These are phyloP conservation scores for Cyberlindnera euphorbiae DNA, from an alignment of 805 yeast genomes.

Conservation along the genomic window DNA sequence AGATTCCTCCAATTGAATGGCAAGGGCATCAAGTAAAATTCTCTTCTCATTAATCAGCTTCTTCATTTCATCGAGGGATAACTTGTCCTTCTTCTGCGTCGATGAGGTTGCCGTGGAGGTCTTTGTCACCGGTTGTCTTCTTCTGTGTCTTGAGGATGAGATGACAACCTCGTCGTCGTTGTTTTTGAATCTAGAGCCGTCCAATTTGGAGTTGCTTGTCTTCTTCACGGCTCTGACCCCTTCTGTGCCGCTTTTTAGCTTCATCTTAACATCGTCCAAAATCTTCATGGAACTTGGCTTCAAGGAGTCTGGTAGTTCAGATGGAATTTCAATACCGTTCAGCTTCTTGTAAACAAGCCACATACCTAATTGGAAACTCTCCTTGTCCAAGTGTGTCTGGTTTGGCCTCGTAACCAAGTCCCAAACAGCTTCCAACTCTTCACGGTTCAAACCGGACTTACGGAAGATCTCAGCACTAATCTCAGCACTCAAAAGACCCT, in stretches of 20 bases:
- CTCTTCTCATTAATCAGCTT: conserved; percentile 72
- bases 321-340: conserved; percentile 81
- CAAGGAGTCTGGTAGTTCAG: conserved; percentile 79
- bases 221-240: conserved; percentile 18
- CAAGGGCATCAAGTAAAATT: conserved; percentile 51
- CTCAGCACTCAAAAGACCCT: conserved; percentile 76
- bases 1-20: conserved; percentile 28
- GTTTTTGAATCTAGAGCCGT: conserved; percentile 59
- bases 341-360: conserved; percentile 87
- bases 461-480: conserved; percentile 83
- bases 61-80: conserved; percentile 49
- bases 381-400: conserved; percentile 80
- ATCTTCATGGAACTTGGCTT: conserved; percentile 82
- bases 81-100: conserved; percentile 6
- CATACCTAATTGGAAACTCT: conserved; percentile 96
- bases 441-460: conserved; percentile 82
- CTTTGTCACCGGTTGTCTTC: conserved; percentile 19
- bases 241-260: conserved; percentile 21
- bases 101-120: not conserved
- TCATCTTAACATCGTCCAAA: conserved; percentile 68
- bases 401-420: conserved; percentile 79
- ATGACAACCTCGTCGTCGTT: conserved; percentile 55
- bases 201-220: conserved; percentile 25
- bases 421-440: conserved; percentile 92
- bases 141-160: conserved; percentile 25